A percentile compares a stretch with the other conserved stretches of the same genome.
Evolutionary conservation across 805 yeast genomes (phyloP).

Genomic region (Yueomyces sp.): DNA sequence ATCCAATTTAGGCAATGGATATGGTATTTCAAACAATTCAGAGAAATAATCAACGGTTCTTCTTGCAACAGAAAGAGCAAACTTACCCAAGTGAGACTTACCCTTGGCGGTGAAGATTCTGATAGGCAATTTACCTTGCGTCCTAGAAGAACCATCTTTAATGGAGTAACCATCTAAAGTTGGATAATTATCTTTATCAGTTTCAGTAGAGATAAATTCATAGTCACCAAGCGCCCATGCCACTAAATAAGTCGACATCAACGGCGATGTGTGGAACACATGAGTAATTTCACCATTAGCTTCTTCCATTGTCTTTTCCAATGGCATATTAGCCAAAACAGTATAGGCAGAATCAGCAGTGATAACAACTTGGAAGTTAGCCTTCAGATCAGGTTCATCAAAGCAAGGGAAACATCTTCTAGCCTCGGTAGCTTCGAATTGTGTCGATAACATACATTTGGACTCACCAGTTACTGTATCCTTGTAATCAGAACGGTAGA

Average conservation of each 20-base stretch:
- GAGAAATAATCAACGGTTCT: conserved; percentile 54
- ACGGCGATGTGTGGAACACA: conserved; percentile 48
- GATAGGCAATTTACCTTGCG: conserved; percentile 30
- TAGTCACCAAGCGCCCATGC: conserved; percentile 65
- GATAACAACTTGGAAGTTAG: conserved; percentile 46
- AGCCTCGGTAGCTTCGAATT: conserved; percentile 65
- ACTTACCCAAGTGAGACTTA: conserved; percentile 46
- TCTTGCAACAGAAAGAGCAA: conserved; percentile 52
- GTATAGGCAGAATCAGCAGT: conserved; percentile 39
- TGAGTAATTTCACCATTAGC: conserved; percentile 30
- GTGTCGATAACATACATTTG: conserved; percentile 19
- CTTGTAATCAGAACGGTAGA: conserved; percentile 50
- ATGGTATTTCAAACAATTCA: conserved; percentile 50
- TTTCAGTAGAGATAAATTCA: conserved; percentile 39
- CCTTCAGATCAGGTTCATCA: conserved; percentile 62
- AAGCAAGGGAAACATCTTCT: conserved; percentile 68
- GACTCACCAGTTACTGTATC: conserved; percentile 27
- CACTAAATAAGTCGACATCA: conserved; percentile 61
- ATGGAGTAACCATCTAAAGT: conserved; percentile 5
- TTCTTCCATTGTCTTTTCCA: conserved; percentile 25
- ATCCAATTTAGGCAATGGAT: conserved; percentile 74
- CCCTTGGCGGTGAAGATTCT: conserved; percentile 49
- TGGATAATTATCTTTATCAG: conserved; percentile 10
- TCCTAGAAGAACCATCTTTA: conserved; percentile 5
- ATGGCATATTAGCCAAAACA: conserved; percentile 59